Evolutionary conservation across 192 early-diverging fungal species (phyloP).

Genomic region (Umbelopsis sp.): DNA sequence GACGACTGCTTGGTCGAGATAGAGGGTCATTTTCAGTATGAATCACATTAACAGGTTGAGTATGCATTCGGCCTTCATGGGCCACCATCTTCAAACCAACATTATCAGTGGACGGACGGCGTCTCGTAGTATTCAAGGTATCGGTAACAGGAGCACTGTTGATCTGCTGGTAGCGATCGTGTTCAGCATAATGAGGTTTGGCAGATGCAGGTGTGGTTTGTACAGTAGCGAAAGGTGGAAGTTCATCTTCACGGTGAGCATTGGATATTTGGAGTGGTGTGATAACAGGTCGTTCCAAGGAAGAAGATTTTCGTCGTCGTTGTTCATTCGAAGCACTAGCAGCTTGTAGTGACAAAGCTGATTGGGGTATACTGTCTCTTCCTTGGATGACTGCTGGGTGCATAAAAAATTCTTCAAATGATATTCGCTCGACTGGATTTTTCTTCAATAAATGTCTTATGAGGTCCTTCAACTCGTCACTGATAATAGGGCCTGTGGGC

Average conservation of each 20-base stretch:
- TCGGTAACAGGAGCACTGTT: slow-evolving; percentile 1
- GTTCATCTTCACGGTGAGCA: slow-evolving; percentile 3
- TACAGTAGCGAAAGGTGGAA: slow-evolving; percentile 19
- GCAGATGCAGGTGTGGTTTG: neutral
- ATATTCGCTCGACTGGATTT: slow-evolving; percentile 86
- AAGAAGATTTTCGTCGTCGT: neutral
- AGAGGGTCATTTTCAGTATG: neutral
- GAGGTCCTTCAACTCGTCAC: slow-evolving; percentile 80
- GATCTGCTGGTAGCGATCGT: neutral
- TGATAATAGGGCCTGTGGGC: slow-evolving; percentile 34
- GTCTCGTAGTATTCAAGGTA: neutral
- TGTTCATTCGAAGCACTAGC: neutral
- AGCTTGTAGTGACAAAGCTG: slow-evolving; percentile 1
- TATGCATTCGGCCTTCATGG: neutral
- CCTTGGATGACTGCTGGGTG: slow-evolving; percentile 65
- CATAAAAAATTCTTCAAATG: slow-evolving; percentile 93
- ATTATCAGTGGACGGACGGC: neutral
- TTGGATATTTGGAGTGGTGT: slow-evolving; percentile 1
- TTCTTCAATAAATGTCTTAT: slow-evolving; percentile 82
- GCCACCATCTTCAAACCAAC: neutral
- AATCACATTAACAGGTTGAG: neutral
- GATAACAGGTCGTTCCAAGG: neutral
- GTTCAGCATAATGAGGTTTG: neutral
- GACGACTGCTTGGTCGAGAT: neutral
- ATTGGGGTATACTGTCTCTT: neutral